Evolutionary conservation across 345 rosid genomes (phyloP), one percentile per base, ranked within the genome.

Genomic region (Euphorbia peplus): DNA sequence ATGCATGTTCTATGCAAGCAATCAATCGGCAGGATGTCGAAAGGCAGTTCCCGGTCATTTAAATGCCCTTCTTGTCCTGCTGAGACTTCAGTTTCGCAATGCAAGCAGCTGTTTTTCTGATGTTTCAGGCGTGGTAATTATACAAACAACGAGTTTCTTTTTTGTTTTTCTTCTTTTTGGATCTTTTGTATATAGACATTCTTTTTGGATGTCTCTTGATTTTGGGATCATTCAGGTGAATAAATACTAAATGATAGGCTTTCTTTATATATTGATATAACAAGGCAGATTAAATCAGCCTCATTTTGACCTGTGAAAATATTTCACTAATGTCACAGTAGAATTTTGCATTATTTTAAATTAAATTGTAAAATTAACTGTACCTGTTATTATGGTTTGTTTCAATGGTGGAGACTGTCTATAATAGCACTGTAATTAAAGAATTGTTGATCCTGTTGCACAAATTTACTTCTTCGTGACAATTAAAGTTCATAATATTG

Each of bases 1-100:
- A 74, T 78, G 53, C 95, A 89, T 71, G 95, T 89, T 48, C 85
- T 89, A 47, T 84, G 92, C 88, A 85, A 85, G 78, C 87, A 87
- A 60, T 85, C 92, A 3, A 85, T 89, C 71, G 75, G 78, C 83
- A 87, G 80, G 84, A 78, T 89, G 71, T 87, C 92, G 0, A 85
- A 83, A 72, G 79, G 70, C 74, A 70, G 72, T 74, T 64, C 90
- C 13, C 72, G 83, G 69, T 1, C 70, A 35, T 85, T 89, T 62
- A 89, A 85, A 73, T 89, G 95, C 32, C 89, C 92, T 3, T 85
- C 81, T 65, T 85, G 90, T 72, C 95, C 95, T 22, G 55, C 81
- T 0, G 87, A 82, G 66, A 80, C 75, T 19, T 74, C 82, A 0
- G 80, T 81, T 57, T 67, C 50, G 6, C 75, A 28, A n/a, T 87